Evolutionary conservation across 2,329 filamentous ascomycete genomes (phyloP).

Genomic region (Fusarium lateritium): DNA sequence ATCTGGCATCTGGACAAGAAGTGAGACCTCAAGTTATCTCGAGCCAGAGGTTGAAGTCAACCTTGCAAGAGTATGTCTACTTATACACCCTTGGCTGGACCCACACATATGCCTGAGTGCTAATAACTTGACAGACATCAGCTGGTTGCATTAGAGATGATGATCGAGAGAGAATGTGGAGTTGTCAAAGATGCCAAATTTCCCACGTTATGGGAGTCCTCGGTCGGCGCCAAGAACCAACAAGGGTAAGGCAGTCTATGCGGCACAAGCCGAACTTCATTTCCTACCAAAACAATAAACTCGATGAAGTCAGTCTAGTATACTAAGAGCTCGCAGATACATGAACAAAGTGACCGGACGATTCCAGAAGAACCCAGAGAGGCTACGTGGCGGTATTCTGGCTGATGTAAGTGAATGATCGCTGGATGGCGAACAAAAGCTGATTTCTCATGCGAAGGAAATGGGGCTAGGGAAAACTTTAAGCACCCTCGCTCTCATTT

Average conservation of each 20-base stretch:
- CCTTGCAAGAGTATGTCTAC: no score
- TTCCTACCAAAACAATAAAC: no score
- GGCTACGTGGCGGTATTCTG: constrained; percentile 49
- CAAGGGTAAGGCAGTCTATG: no score
- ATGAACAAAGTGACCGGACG: neutral
- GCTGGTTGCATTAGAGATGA: constrained; percentile 8
- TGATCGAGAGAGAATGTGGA: constrained; percentile 14
- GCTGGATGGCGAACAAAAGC: no score
- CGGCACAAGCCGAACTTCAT: no score
- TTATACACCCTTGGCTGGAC: no score
- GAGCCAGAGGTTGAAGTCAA: neutral
- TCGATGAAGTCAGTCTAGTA: no score
- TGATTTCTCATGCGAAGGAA: neutral
- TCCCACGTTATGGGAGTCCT: constrained; percentile 1
- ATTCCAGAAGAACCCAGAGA: neutral
- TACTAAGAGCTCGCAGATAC: neutral
- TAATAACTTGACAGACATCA: constrained; percentile 2
- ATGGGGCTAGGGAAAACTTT: neutral
- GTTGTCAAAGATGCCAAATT: neutral
- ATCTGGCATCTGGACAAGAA: no score
- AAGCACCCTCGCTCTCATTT: constrained; percentile 3
- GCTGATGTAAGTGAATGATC: constrained; percentile 46
- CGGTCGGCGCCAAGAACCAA: no score
- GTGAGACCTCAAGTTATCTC: no score
- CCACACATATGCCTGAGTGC: constrained; percentile 5